Evolutionary conservation across 768 basidiomycete species (phyloP), one percentile per base, ranked within the genome.

Genomic region (Lyophyllum shimeji): DNA sequence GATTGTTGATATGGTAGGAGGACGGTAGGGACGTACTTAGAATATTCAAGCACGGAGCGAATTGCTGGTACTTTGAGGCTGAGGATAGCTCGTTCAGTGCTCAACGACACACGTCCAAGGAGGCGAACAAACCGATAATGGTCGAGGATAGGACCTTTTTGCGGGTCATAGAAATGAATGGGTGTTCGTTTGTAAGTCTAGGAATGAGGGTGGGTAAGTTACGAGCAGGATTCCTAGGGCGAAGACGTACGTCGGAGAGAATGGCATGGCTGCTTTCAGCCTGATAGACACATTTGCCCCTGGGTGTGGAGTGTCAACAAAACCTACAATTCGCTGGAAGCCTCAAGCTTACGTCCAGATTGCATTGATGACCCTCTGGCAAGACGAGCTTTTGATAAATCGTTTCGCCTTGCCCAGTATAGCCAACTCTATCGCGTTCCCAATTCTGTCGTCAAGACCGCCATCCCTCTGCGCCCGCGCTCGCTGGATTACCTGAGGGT

Each of bases 141-240:
- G 66, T 98, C 94, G 7, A 98, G 81, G n/a, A 97, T 70, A 17
- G 95, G 93, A 0, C 95, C 95, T 67, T 86, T 92, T 65, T 94
- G 89, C 2, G 95, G 95, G 67, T 98, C 93, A 69, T 98, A 97
- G 63, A 96, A 89, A 68, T 95, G 92, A 31, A 97, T 82, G 11
- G 95, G 93, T 23, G 83, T 91, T 46, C 87, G 82, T 75, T 97
- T 97, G 71, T 98, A 98, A 24, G 91, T 95, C 94, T 95, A 56
- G 17, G 23, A 18, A 39, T 21, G 40, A 46, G 52, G 29, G 29
- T 29, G 29, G 29, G 45, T 55, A 39, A 21, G 20, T 40, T 23
- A 0, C 39, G 3, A 6, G n/a, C 24, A 42, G 7, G 53, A 40
- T 11, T 18, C 17, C 7, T 44, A n/a, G 47, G 51, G 17, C 9